Percentiles rank a stretch among this genome's conserved stretches.
Evolutionary conservation across 1,284 basidiomycete genomes (phyloP).

Genomic region (Sanghuangporus sanghuang): DNA sequence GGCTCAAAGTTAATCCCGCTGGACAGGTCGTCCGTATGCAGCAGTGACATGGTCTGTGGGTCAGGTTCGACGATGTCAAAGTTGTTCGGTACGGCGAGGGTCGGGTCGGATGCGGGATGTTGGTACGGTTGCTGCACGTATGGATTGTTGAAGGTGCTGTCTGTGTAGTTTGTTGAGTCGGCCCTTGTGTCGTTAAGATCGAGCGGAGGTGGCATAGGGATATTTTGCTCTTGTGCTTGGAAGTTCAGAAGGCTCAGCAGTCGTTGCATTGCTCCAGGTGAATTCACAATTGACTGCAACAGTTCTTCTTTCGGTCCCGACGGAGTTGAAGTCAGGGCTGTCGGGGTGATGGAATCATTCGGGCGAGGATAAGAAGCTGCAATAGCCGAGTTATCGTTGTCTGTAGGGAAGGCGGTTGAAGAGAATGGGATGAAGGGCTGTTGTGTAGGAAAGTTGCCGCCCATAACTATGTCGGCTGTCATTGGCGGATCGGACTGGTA

Average conservation of each 20-base stretch:
- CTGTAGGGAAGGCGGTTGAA: background rate
- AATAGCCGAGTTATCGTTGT: background rate
- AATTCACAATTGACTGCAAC: conserved; percentile 56
- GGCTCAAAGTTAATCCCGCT: conserved; percentile 32
- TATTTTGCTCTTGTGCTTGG: conserved; percentile 30
- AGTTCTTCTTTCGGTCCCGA: conserved; percentile 32
- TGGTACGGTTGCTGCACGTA: conserved; percentile 11
- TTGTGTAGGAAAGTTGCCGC: conserved; percentile 11
- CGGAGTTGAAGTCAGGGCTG: conserved; percentile 10
- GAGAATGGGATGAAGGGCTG: conserved; percentile 11
- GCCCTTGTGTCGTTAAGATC: conserved; percentile 5
- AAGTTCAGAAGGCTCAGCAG: conserved; percentile 50
- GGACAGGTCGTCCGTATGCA: conserved; percentile 9
- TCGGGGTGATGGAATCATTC: background rate
- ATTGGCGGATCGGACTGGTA: background rate
- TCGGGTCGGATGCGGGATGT: background rate
- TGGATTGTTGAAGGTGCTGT: conserved; percentile 4
- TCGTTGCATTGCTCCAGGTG: conserved; percentile 65
- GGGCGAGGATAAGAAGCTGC: background rate
- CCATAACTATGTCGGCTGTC: conserved; percentile 10
- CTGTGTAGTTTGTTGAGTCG: conserved; percentile 6
- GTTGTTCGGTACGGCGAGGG: background rate
- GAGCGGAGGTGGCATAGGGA: conserved; percentile 13
- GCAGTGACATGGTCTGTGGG: conserved; percentile 14
- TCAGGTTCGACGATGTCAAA: conserved; percentile 8